Base-by-base conservation (phyloP, 108 stramenopile species). In the Nitzschia putrida region DNA sequence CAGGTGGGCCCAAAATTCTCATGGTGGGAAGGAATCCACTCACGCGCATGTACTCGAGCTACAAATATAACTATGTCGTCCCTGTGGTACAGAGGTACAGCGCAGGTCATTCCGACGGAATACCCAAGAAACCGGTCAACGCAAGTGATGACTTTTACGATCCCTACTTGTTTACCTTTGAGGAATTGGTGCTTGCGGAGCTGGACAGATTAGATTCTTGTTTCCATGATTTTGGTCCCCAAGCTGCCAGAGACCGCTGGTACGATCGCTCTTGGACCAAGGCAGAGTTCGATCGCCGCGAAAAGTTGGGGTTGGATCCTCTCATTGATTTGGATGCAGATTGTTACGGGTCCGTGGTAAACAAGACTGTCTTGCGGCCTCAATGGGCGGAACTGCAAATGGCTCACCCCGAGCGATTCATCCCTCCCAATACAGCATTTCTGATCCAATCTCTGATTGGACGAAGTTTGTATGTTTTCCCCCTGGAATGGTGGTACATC, bases 401-500 rank as follows among this genome's bases (percentile, higher is more conserved):
- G 49, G 37, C 79, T 21, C 43, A 85, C 59, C 89, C 88, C 0
- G 57, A 87, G 20, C 88, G 87, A 43, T 73, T 88, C 14, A 70
- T 94, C 7, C 51, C 72, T 38, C 26, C 81, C 23, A 74, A 73
- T 24, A 84, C 83, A 40, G 49, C 86, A 24, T 85, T 86, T 41
- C 50, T 94, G 66, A 74, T 69, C 7, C 90, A 91, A 67, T 76
- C 88, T 18, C 61, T 89, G n/a, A 74, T 94, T 45, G 92, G 92
- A 43, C 77, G 92, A 14, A 76, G 81, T 12, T 50, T 91, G 11
- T 94, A 91, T 55, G 69, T 77, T 12, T 69, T 89, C 8, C 92
- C 92, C 0, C 71, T 94, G 38, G 92, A 94, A 61, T 94, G 92
- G 92, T 94, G 92, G 92, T 94, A 91, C 49, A 73, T 77, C n/a